phyloP scores from a whole-genome alignment of 2,329 filamentous ascomycete species.

The Aspergillus proliferans region DNA sequence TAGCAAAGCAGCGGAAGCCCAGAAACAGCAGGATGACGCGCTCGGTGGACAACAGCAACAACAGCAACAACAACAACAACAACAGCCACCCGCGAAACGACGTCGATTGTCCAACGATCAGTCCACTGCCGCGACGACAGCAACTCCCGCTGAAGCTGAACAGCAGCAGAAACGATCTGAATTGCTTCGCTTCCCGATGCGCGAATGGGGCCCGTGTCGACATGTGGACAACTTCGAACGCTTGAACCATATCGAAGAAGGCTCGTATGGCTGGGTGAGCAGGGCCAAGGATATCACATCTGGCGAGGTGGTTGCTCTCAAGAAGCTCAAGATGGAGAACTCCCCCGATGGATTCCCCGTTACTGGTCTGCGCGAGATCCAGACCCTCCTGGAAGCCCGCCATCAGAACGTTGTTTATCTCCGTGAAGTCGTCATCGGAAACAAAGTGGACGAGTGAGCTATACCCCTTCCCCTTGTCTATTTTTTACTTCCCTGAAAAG shows the following conservation, averaged over 20 bases:
- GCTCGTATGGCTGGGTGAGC: constrained; percentile 91
- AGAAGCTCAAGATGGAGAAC: constrained; percentile 84
- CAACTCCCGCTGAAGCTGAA: constrained; percentile 17
- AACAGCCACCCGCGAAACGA: constrained; percentile 50
- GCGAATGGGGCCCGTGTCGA: constrained; percentile 63
- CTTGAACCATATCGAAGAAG: constrained; percentile 95
- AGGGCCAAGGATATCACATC: constrained; percentile 69
- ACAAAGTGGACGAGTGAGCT: constrained; percentile 52
- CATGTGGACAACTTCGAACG: constrained; percentile 85
- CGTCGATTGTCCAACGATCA: constrained; percentile 55
- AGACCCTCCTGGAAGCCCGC: constrained; percentile 72
- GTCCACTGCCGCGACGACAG: constrained; percentile 14
- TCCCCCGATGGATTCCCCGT: constrained; percentile 79
- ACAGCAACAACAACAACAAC: constrained; percentile 15
- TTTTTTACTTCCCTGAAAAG: constrained; percentile 26
- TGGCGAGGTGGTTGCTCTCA: constrained; percentile 79
- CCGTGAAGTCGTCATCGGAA: constrained; percentile 76
- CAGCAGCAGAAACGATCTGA: constrained; percentile 41
- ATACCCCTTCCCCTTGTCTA: neutral
- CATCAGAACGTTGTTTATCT: constrained; percentile 79
- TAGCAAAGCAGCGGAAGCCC: constrained; percentile 28
- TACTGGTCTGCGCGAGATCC: constrained; percentile 88
- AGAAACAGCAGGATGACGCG: constrained; percentile 9
- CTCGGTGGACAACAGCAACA: constrained; percentile 20
- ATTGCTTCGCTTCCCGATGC: constrained; percentile 65